Percentiles rank a stretch among this genome's conserved stretches.
phyloP scores from a whole-genome alignment of 1,284 basidiomycete genomes.

The Pisolithus thermaeus region DNA sequence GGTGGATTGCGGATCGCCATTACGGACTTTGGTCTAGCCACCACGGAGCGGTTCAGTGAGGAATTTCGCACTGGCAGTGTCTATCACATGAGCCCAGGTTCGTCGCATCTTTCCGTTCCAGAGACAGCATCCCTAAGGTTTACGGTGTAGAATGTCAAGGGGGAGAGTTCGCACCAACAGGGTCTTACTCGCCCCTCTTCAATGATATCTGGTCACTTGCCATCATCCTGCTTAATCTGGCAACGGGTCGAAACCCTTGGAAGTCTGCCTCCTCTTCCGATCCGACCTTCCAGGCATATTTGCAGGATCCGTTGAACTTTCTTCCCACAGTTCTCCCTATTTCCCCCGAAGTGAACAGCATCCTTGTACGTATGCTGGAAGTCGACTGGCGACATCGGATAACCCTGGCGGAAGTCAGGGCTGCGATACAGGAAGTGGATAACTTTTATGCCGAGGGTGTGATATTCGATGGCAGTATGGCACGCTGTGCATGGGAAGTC shows the following conservation, averaged over 20 bases:
- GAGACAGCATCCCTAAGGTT: slow-evolving; percentile 10
- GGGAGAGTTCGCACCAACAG: slow-evolving; percentile 63
- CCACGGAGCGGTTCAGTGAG: slow-evolving; percentile 78
- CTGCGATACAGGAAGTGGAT: slow-evolving; percentile 60
- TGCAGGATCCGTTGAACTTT: slow-evolving; percentile 58
- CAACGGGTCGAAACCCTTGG: slow-evolving; percentile 96
- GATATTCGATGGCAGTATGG: slow-evolving; percentile 78
- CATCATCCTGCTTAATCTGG: slow-evolving; percentile 92
- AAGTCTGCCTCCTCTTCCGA: slow-evolving; percentile 84
- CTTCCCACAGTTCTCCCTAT: slow-evolving; percentile 72
- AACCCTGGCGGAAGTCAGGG: slow-evolving; percentile 65
- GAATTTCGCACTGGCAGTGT: slow-evolving; percentile 96
- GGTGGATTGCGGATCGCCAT: slow-evolving; percentile 79
- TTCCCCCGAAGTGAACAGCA: slow-evolving; percentile 61
- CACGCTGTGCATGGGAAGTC: slow-evolving; percentile 73
- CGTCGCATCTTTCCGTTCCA: slow-evolving; percentile 17
- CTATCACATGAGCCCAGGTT: slow-evolving; percentile 95
- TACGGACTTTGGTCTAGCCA: slow-evolving; percentile 97
- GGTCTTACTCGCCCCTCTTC: slow-evolving; percentile 78
- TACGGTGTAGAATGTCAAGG: slow-evolving; percentile 78
- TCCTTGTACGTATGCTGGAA: slow-evolving; percentile 67
- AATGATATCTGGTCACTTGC: slow-evolving; percentile 99
- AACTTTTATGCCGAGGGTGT: slow-evolving; percentile 70
- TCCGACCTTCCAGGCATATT: slow-evolving; percentile 72
- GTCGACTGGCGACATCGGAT: slow-evolving; percentile 68